Evolutionary conservation across 1,284 basidiomycete species (phyloP), one percentile per base, ranked within the genome.

Genomic region (Phellinidium pouzarii): DNA sequence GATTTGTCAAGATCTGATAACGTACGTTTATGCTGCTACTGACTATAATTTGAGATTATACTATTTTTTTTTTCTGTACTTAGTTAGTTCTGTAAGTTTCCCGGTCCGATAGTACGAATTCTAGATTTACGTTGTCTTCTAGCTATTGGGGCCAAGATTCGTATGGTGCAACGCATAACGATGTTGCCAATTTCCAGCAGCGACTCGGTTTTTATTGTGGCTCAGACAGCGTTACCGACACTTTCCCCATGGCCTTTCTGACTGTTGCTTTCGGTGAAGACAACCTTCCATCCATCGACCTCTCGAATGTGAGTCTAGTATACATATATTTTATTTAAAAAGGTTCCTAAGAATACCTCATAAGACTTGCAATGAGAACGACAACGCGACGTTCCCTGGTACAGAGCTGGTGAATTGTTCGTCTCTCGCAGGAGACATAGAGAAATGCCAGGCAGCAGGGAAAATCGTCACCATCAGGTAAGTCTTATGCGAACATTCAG

Each of bases 381-480:
- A 68, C 50, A 64, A 73, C 45, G 56, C 65, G 1, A 68, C 72
- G 12, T 83, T 82, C 62, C 48, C 76, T 1, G 82, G 79, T 22
- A 80, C 78, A 7, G 69, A 69, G 44, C 70, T 85, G 3, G 72
- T 79, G 14, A 69, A 82, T 57, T 85, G 83, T 59, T 63, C 67
- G 25, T 76, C 74, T 64, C 63, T 84, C 37, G 75, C 78, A 0
- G 61, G 72, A 2, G 75, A 77, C 53, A 84, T 85, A 55, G 57
- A 80, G 60, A 67, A 70, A 4, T 85, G 83, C 61, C 82, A 85
- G 61, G 69, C 75, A 2, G 74, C 71, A 23, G 83, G 83, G 29
- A 85, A 84, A 65, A 77, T 81, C 26, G 70, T 85, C 56, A 84
- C 82, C 1, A 66, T 85, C 52, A 79, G 54, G 54, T 55, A 8